Percentiles rank a stretch among this genome's conserved stretches.
Evolutionary conservation across 2,329 filamentous ascomycete species (phyloP).

Genomic region (Verruconis gallopava): DNA sequence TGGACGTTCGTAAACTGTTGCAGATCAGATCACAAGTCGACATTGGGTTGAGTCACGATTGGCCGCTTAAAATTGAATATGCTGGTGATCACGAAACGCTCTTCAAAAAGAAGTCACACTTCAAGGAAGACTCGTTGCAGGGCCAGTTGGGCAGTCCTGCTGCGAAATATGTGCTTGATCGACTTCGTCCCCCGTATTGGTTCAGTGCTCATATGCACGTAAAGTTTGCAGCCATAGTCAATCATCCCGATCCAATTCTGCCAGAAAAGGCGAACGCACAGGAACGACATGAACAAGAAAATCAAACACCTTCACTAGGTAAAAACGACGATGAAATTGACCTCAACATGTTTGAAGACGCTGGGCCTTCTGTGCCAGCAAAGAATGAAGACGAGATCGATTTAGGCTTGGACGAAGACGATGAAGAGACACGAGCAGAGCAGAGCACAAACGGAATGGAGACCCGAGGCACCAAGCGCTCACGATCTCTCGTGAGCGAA

Average conservation of each 20-base stretch:
- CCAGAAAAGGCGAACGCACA: background rate
- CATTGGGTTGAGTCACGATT: conserved; percentile 87
- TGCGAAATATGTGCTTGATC: conserved; percentile 66
- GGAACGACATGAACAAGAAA: background rate
- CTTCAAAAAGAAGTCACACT: conserved; percentile 61
- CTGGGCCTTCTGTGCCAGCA: conserved; percentile 14
- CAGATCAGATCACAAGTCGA: conserved; percentile 80
- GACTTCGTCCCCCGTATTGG: conserved; percentile 74
- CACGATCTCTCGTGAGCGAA: conserved; percentile 17
- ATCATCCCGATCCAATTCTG: background rate
- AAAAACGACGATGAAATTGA: conserved; percentile 23
- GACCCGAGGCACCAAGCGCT: conserved; percentile 24
- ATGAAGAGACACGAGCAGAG: conserved; percentile 16
- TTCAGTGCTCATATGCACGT: conserved; percentile 84
- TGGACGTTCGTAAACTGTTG: conserved; percentile 82
- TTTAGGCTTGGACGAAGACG: conserved; percentile 44
- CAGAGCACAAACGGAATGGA: conserved; percentile 7
- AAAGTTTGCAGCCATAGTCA: conserved; percentile 56
- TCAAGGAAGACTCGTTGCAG: conserved; percentile 60
- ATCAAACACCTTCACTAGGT: background rate
- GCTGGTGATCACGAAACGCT: conserved; percentile 57
- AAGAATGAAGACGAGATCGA: conserved; percentile 57
- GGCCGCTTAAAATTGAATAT: conserved; percentile 74
- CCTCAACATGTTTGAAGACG: conserved; percentile 9
- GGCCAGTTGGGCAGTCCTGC: conserved; percentile 70